Evolutionary conservation across 208 protist species (phyloP), one percentile per base, ranked within the genome.

Genomic region (Novymonas esmeraldas): DNA sequence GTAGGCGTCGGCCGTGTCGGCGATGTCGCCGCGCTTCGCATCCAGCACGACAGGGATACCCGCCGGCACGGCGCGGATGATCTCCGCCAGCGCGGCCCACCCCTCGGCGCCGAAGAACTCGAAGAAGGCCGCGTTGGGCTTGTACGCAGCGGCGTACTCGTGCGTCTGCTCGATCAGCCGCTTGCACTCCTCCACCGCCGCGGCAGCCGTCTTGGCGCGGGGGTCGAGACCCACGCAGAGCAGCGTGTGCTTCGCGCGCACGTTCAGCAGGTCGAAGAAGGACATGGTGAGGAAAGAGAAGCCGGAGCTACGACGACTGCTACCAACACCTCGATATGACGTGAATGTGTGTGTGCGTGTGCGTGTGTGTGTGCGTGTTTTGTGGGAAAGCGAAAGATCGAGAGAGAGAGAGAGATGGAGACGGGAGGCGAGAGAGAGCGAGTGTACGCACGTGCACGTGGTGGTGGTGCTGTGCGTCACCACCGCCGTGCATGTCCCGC

Each of bases 51-150:
- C 90, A 7, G 90, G 87, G 59, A 95, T 95, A 52, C 87, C 65
- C 10, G 75, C 20, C 16, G 90, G 90, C 48, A 95, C 64, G 65
- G 84, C 44, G 7, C 63, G 63, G 55, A 95, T 91, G 14, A 95
- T 74, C 36, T 85, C 65, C 26, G 58, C 48, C 58, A 95, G 76
- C 55, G 80, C 85, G 22, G 65, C 55, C 90, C 90, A 95, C 6
- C 90, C 90, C 51, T 90, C 62, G 24, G 65, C 63, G 4, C 90
- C 90, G 55, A 91, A 92, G 49, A 81, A 68, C 76, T 95, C 90
- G 60, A 95, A 95, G 71, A 95, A 95, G 49, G 90, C 90, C 9
- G 87, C 90, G 70, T 95, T 95, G 39, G 90, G 90, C 75, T 95
- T 95, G 73, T 91, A 95, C 29, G 85, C 87, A 16, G 90, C 90